Conservation (phyloP, 2,329 filamentous ascomycete genomes). For the Cucurbitaria berberidis region DNA sequence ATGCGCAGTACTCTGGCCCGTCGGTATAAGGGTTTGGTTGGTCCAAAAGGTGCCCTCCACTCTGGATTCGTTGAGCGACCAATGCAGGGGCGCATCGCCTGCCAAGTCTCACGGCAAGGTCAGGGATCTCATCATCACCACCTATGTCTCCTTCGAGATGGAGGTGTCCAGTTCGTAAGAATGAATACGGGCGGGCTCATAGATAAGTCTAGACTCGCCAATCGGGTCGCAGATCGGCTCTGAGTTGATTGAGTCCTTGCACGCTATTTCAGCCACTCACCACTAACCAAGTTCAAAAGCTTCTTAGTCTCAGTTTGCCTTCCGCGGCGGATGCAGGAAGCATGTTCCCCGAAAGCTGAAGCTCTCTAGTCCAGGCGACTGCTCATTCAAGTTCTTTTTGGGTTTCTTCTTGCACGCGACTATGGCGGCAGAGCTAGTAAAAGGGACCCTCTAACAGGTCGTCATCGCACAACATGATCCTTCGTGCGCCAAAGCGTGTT, state of each 20-base stretch:
- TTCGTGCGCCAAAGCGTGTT: slow-evolving; percentile 20
- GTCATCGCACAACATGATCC: slow-evolving; percentile 32
- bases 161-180: slow-evolving; percentile 15
- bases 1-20: slow-evolving; percentile 7
- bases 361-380: slow-evolving; percentile 26
- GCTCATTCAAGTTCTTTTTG: slow-evolving; percentile 24
- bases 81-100: slow-evolving; percentile 18
- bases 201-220: slow-evolving; percentile 36
- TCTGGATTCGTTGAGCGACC: background rate
- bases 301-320: slow-evolving; percentile 25
- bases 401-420: slow-evolving; percentile 38
- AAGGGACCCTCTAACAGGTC: slow-evolving; percentile 30
- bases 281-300: slow-evolving; percentile 30
- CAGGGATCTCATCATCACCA: slow-evolving; percentile 11
- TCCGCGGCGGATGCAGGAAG: slow-evolving; percentile 42
- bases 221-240: slow-evolving; percentile 41
- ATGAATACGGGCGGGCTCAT: slow-evolving; percentile 29
- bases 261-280: slow-evolving; percentile 37
- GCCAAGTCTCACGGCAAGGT: slow-evolving; percentile 4
- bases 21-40: slow-evolving; percentile 1
- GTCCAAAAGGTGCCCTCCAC: background rate
- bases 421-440: slow-evolving; percentile 47
- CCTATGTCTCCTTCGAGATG: slow-evolving; percentile 22
- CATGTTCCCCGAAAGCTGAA: slow-evolving; percentile 36
- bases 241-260: slow-evolving; percentile 25